Evolutionary conservation across 2,329 filamentous ascomycete species (phyloP), one percentile per base, ranked within the genome.

Genomic region (Xylariales sp.): DNA sequence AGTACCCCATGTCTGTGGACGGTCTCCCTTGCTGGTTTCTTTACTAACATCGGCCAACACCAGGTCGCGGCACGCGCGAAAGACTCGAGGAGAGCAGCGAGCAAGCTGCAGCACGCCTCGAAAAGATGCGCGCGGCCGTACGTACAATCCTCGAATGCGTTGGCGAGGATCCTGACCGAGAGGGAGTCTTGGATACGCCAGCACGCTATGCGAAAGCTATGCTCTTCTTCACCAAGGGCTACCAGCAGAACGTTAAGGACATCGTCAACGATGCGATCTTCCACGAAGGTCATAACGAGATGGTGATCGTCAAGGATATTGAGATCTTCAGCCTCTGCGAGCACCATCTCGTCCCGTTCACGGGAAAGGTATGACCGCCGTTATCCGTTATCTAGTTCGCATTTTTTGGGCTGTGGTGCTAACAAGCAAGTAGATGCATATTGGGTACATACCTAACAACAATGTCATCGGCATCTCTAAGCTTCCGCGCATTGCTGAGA

Each of bases 221-320:
- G 77, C 78, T 97, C 46, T 94, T 85, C 70, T 89, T 98, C 63
- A 98, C 93, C 5, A 89, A 94, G 61, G 93, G 93, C 29, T 98
- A 98, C 60, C 89, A 97, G 67, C 83, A 95, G 68, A 96, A 96
- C 55, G 78, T 96, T 38, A 75, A 81, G 44, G 87, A 95, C 57
- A 85, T 97, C 48, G 87, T 97, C 45, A 97, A 97, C 60, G 78
- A 83, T 40, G 93, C 93, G 14, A 86, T 97, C 38, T 98, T 98
- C 65, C 85, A 95, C 54, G 93, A 97, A 61, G 88, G 91, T 45
- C 91, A 97, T 57, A 93, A 95, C 55, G 93, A 98, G 65, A 78
- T 98, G 67, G 90, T 98, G 20, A 95, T 97, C 54, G 88, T 98
- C 42, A 95, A 95, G 67, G 90, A 97, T 56, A 97, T 98, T 54